Base-by-base conservation (phyloP, 805 yeast genomes). In the baker's yeast (Saccharomyces cerevisiae) region DNA sequence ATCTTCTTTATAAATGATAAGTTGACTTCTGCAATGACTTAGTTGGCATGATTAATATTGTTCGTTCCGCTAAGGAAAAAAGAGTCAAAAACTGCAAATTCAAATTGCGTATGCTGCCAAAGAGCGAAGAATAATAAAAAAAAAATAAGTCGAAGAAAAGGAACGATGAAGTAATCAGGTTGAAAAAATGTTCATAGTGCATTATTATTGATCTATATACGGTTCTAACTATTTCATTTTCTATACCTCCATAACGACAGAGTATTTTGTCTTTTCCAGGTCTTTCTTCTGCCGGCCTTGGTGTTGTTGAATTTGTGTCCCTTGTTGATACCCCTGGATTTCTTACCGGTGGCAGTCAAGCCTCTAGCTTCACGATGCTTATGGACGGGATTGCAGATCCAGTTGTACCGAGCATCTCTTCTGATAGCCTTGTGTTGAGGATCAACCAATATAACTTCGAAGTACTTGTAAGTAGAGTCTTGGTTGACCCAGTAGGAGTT, bases 401-500 rank as follows among this genome's bases (percentile, higher is more conserved):
- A 91, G 97, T 91, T 91, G 94, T 83, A 83, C 80, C 91, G 85
- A 68, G 98, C 84, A 73, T 90, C 96, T 77, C 94, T 87, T 82
- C 96, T 89, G 84, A 91, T 89, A 68, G 96, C 97, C 81, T 87
- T 85, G 87, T 92, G 98, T 73, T 82, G 81, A 71, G 98, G 98
- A 74, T 91, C 98, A 69, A 91, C 90, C 68, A 88, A 83, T 79
- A 91, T 90, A 69, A 91, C 96, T 82, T 91, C 98, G 73, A 77
- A 91, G 88, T 89, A 92, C 85, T 91, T 91, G 95, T 91, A 91
- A 74, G 97, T 89, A 62, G 97, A 88, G 79, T 91, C 98, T 80
- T 89, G 95, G 88, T 91, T 92, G 70, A 91, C 81, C 97, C 97
- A 91, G 95, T 91, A 91, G 51, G 97, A 89, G 96, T 91, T 91